A percentile compares a stretch with the other conserved stretches of the same genome.
Evolutionary conservation across 1,139 yeast genomes (phyloP).

Genomic region (Lodderomyces parapsilosis): DNA sequence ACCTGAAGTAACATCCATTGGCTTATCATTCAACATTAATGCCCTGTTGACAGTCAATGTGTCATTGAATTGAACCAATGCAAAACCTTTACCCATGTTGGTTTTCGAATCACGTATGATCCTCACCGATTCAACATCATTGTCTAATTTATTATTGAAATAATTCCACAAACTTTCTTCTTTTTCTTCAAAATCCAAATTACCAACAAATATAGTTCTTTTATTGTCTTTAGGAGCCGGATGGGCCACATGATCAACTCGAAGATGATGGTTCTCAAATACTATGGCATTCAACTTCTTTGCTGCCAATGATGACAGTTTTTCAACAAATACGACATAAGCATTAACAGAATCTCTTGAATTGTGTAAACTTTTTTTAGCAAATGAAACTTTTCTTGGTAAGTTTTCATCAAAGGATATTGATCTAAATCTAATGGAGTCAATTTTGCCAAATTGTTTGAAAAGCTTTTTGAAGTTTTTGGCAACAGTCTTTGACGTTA

Average conservation of each 20-base stretch:
- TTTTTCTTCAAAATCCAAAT: conserved; percentile 85
- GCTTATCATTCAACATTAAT: conserved; percentile 70
- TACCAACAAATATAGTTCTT: conserved; percentile 88
- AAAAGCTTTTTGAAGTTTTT: conserved; percentile 67
- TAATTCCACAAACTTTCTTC: conserved; percentile 89
- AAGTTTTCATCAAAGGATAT: conserved; percentile 85
- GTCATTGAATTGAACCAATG: conserved; percentile 89
- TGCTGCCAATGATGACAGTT: conserved; percentile 52
- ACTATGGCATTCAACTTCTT: conserved; percentile 61
- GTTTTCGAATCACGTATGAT: conserved; percentile 90
- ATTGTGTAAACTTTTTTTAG: conserved; percentile 74
- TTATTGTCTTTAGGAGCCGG: conserved; percentile 85
- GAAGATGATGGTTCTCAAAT: conserved; percentile 70
- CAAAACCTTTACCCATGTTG: conserved; percentile 96
- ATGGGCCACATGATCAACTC: conserved; percentile 91
- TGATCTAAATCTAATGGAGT: conserved; percentile 85
- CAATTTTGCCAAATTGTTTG: conserved; percentile 56
- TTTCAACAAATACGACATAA: conserved; percentile 71
- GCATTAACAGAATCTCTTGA: conserved; percentile 83
- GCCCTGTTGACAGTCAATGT: conserved; percentile 82
- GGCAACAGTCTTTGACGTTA: conserved; percentile 60
- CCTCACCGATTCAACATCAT: conserved; percentile 81
- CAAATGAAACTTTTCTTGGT: conserved; percentile 91
- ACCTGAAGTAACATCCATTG: conserved; percentile 36
- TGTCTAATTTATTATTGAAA: conserved; percentile 62